Conservation (phyloP, 106 monocot species). For the Dioscorea alata region DNA sequence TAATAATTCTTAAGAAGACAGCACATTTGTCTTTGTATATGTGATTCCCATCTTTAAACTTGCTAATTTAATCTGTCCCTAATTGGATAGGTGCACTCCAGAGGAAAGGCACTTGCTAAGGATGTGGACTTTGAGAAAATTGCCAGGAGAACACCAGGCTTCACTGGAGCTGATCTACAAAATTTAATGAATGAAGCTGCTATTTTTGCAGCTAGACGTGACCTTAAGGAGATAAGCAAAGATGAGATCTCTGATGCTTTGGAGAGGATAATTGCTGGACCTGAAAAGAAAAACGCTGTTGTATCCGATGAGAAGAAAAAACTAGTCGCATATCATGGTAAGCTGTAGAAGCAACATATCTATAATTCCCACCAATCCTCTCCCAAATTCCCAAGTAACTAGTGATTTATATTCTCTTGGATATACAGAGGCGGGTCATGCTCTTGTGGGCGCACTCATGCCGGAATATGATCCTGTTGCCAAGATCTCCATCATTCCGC, state of each 20-base stretch:
- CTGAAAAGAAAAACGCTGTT: constrained; percentile 99
- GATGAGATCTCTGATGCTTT: constrained; percentile 98
- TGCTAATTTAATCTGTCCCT: too few species aligned
- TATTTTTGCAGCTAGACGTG: constrained; percentile 91
- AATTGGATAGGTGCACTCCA: constrained; percentile 68
- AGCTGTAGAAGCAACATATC: background rate
- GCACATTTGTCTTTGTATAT: too few species aligned
- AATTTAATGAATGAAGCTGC: constrained; percentile 99
- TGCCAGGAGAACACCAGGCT: constrained; percentile 93
- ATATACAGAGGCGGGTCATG: constrained; percentile 92
- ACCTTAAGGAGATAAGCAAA: constrained; percentile 96
- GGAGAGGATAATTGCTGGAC: constrained; percentile 98
- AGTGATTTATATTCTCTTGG: background rate
- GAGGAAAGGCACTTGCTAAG: constrained; percentile 94
- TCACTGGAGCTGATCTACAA: constrained; percentile 97
- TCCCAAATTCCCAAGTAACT: too few species aligned
- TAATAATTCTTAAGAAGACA: too few species aligned
- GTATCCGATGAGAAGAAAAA: constrained; percentile 96
- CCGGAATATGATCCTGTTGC: constrained; percentile 99
- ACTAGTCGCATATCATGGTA: constrained; percentile 97
- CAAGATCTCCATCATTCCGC: constrained; percentile 96
- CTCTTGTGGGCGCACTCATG: constrained; percentile 97
- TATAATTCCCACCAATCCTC: too few species aligned
- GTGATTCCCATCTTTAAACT: too few species aligned
- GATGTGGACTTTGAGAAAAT: constrained; percentile 99